Conservation (phyloP, 75 land plant genomes). For the Pinus tabuliformis region DNA sequence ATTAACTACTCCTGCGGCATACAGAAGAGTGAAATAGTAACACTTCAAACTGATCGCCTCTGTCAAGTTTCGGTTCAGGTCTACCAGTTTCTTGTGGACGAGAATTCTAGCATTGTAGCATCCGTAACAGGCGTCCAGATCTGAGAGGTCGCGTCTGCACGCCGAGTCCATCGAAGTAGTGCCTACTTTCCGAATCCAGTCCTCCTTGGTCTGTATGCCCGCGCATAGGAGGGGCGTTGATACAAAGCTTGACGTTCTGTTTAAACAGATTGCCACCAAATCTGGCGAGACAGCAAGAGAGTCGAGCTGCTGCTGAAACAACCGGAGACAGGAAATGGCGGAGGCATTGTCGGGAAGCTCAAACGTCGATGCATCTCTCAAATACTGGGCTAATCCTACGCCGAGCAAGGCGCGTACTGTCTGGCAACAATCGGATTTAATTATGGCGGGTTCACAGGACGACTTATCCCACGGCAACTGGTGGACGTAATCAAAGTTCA, state of each 20-base stretch:
- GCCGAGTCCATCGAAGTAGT: constrained; percentile 13
- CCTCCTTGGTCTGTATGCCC: constrained; percentile 19
- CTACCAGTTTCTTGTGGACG: background rate
- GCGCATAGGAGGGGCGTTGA: constrained; percentile 13
- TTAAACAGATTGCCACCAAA: constrained; percentile 33
- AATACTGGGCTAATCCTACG: constrained; percentile 44
- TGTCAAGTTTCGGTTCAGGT: background rate
- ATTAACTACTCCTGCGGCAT: constrained; percentile 53
- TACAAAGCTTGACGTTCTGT: constrained; percentile 11
- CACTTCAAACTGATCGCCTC: constrained; percentile 13
- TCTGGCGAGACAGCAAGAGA: constrained; percentile 17
- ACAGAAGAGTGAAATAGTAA: constrained; percentile 42
- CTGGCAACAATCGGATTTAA: constrained; percentile 33
- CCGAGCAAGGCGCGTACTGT: constrained; percentile 48
- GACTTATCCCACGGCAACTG: constrained; percentile 39
- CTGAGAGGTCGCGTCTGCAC: constrained; percentile 12
- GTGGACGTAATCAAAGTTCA: constrained; percentile 35
- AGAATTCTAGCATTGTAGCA: constrained; percentile 45
- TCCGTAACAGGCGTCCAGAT: constrained; percentile 30
- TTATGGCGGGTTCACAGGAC: constrained; percentile 2
- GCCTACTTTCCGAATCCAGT: constrained; percentile 18
- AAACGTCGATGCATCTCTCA: constrained; percentile 43
- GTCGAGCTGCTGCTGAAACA: constrained; percentile 22
- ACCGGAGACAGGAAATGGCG: constrained; percentile 43
- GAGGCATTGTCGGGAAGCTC: constrained; percentile 50